These are phyloP conservation scores for Calophaca sinica DNA, from an alignment of 306 rosid genomes.

Conservation along the genomic window DNA sequence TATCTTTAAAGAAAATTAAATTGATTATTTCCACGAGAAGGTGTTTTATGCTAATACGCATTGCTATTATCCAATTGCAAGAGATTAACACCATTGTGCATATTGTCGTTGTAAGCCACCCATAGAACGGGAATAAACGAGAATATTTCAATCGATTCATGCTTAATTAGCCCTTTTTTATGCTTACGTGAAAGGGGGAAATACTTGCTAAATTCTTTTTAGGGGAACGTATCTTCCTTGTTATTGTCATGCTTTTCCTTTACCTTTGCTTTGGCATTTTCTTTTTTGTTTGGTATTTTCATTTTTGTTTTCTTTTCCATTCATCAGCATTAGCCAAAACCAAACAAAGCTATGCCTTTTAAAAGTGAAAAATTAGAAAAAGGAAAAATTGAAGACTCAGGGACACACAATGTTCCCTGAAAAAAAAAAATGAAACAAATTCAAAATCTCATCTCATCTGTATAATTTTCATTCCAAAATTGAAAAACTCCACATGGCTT, in stretches of 20 bases:
- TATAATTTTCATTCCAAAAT: conserved; percentile 14
- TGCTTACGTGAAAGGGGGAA: conserved; percentile 8
- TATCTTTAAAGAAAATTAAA: too few relatives aligned
- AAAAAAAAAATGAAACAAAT: conserved; percentile 22
- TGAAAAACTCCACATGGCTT: conserved; percentile 24
- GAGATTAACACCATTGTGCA: neutral
- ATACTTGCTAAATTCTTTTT: neutral
- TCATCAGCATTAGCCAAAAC: conserved; percentile 17
- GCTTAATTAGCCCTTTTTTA: neutral
- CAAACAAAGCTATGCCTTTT: conserved; percentile 5
- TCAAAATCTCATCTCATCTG: neutral
- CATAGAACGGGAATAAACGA: neutral
- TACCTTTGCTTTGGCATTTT: conserved; percentile 7
- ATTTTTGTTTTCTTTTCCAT: conserved; percentile 31
- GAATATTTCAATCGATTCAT: conserved; percentile 19
- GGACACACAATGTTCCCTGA: neutral
- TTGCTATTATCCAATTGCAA: neutral
- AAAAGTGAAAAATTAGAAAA: neutral
- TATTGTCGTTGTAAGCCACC: conserved; percentile 10
- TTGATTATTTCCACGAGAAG: too few relatives aligned
- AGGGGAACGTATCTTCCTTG: conserved; percentile 36
- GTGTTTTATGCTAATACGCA: too few relatives aligned
- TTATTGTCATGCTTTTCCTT: conserved; percentile 32
- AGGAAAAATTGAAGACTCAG: neutral
- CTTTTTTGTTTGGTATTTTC: conserved; percentile 5